Base-by-base conservation (phyloP, 108 stramenopile genomes). In the Fragilaria crotonensis region DNA sequence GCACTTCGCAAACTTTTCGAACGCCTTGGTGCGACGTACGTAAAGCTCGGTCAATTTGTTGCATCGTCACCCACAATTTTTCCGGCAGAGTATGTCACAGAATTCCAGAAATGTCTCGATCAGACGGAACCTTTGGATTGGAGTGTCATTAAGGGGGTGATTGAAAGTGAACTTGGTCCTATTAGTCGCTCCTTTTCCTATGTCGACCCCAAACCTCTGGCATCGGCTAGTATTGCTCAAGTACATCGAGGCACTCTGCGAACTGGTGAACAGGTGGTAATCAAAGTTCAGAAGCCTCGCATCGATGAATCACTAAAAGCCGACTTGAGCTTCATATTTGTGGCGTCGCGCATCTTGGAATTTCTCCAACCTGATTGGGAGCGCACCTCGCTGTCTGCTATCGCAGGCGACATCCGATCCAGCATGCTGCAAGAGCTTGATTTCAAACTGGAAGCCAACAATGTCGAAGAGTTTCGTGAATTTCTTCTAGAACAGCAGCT, bases 51-150 rank as follows among this genome's bases (percentile, higher is more conserved):
- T 4, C 97, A 98, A 62, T 98, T 98, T 64, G 71, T 98, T 33
- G 97, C 97, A 17, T 87, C 84, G 29, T 77, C 72, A 54, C 97
- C 97, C 5, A 95, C 92, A n/a, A 68, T 98, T 0, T 97, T 97
- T 57, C 96, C 96, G 1, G 81, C 85, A 52, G 91, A 94, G 66
- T 97, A 90, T 53, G 93, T 97, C 0, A 52, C 85, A 25, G 97
- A 96, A 66, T 96, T 98, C 54, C 93, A 95, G 60, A 94, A 94
- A 63, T 94, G 93, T 58, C 71, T 97, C n/a, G 97, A 98, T 60
- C 60, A 73, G 46, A 95, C 93, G 5, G 87, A 90, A 47, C 80
- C 93, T 11, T 41, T 96, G 33, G 76, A 89, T 26, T 96, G 87
- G 82, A 67, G 71, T 32, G 63, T 72, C 26, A 90, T 96, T 58